These are phyloP conservation scores for Erythrophleum fordii DNA, from an alignment of 306 rosid species.

Conservation along the genomic window DNA sequence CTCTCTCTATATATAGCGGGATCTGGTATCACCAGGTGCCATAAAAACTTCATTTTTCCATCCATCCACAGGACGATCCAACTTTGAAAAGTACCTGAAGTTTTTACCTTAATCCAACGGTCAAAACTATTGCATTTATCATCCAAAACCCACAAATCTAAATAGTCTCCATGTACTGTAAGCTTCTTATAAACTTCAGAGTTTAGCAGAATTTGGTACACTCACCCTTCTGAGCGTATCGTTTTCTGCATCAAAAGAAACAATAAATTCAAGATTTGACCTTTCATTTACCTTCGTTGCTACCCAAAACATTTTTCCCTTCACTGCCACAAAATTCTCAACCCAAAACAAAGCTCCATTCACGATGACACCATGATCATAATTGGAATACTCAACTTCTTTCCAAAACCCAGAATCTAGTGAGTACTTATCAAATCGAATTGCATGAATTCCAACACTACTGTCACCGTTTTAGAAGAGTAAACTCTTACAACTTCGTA, in stretches of 20 bases:
- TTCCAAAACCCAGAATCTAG: conserved; percentile 29
- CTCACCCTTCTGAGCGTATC: conserved; percentile 17
- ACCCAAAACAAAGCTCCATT: conserved; percentile 41
- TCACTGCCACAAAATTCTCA: conserved; percentile 34
- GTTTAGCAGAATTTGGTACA: not conserved
- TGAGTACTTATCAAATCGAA: conserved; percentile 32
- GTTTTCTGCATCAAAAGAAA: conserved; percentile 21
- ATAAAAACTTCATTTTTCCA: conserved; percentile 45
- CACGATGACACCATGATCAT: conserved; percentile 3
- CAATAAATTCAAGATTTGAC: conserved; percentile 24
- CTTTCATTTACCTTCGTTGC: conserved; percentile 40
- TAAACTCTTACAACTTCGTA: conserved; percentile 38
- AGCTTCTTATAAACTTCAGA: conserved; percentile 34
- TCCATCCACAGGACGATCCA: conserved; percentile 34
- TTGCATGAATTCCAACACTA: not conserved
- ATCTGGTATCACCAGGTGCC: conserved; percentile 25
- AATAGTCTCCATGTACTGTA: conserved; percentile 13
- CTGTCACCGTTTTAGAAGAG: conserved; percentile 16
- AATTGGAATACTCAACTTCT: conserved; percentile 22
- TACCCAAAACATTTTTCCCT: conserved; percentile 36
- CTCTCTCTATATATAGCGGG: too few species aligned
- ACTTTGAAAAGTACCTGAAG: conserved; percentile 4
- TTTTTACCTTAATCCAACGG: conserved; percentile 25
- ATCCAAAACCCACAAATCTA: conserved; percentile 42
- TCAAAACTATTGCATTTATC: conserved; percentile 22